Evolutionary conservation across 2,329 filamentous ascomycete genomes (phyloP).

Genomic region (Hymenoscyphus fructigenus): DNA sequence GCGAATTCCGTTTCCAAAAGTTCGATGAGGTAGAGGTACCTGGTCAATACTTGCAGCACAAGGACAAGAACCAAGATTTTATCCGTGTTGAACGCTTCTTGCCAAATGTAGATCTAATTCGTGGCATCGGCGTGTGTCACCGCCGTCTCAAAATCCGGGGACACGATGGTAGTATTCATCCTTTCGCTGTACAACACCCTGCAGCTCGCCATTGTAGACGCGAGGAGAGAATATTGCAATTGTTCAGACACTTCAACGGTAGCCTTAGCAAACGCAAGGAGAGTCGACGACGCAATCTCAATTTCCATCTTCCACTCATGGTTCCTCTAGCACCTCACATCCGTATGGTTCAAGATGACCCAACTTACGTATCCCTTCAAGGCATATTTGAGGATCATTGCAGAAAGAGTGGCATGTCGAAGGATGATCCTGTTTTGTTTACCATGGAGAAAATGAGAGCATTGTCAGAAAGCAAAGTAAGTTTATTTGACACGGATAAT

Average conservation of each 20-base stretch:
- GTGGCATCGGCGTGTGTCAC: conserved; percentile 87
- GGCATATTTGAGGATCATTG: conserved; percentile 97
- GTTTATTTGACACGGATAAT: conserved; percentile 6
- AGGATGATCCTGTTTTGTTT: conserved; percentile 93
- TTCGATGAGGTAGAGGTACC: conserved; percentile 98
- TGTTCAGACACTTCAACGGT: conserved; percentile 97
- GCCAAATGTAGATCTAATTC: conserved; percentile 89
- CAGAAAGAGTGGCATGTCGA: conserved; percentile 78
- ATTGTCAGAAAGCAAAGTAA: conserved; percentile 58
- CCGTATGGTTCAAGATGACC: conserved; percentile 91
- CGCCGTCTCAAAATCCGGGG: conserved; percentile 92
- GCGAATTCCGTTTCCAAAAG: conserved; percentile 95
- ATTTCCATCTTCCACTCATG: conserved; percentile 95
- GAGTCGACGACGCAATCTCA: conserved; percentile 85
- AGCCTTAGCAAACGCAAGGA: conserved; percentile 91
- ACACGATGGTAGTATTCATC: conserved; percentile 94
- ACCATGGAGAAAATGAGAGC: conserved; percentile 91
- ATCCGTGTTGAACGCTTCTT: conserved; percentile 96
- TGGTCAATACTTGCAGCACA: conserved; percentile 93
- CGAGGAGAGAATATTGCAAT: conserved; percentile 91
- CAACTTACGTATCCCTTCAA: conserved; percentile 90
- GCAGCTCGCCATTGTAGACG: conserved; percentile 87
- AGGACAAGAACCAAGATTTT: conserved; percentile 99
- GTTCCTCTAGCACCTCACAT: conserved; percentile 93
- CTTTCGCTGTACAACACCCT: conserved; percentile 95